Conservation (phyloP, 306 rosid species). For the Urtica urens region DNA sequence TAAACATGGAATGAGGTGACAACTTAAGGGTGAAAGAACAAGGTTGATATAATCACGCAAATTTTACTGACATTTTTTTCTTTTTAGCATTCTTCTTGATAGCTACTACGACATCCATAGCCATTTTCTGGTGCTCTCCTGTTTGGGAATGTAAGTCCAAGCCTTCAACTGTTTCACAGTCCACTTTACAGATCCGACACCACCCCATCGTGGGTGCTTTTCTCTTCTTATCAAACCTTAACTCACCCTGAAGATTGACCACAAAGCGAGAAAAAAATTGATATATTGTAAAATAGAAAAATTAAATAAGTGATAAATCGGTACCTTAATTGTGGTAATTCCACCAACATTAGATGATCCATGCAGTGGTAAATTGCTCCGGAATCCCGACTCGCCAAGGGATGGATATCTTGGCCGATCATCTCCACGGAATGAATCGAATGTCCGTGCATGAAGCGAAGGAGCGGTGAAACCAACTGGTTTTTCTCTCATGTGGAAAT, state of each 20-base stretch:
- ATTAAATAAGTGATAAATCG: constrained; percentile 1
- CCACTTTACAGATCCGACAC: constrained; percentile 96
- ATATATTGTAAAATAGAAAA: constrained; percentile 1
- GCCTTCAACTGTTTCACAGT: constrained; percentile 94
- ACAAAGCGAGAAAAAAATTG: not conserved
- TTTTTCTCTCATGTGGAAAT: constrained; percentile 51
- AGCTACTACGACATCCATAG: constrained; percentile 80
- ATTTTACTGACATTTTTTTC: constrained; percentile 48
- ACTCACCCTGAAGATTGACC: constrained; percentile 51
- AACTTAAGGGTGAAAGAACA: not conserved
- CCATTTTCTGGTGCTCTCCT: constrained; percentile 85
- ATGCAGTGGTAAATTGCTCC: constrained; percentile 76
- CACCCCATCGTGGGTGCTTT: constrained; percentile 72
- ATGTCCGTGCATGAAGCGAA: constrained; percentile 49
- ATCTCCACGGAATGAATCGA: constrained; percentile 52
- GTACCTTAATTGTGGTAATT: constrained; percentile 59
- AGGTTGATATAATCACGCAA: not conserved
- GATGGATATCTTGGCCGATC: constrained; percentile 54
- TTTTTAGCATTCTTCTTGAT: constrained; percentile 90
- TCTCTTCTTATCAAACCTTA: constrained; percentile 71
- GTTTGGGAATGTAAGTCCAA: constrained; percentile 93
- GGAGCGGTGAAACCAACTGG: constrained; percentile 54
- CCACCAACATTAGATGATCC: constrained; percentile 64
- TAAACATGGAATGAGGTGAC: not conserved
- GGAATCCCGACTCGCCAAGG: constrained; percentile 92